Evolutionary conservation across 805 yeast species (phyloP).

Genomic region (Maudiozyma saulgeensis): DNA sequence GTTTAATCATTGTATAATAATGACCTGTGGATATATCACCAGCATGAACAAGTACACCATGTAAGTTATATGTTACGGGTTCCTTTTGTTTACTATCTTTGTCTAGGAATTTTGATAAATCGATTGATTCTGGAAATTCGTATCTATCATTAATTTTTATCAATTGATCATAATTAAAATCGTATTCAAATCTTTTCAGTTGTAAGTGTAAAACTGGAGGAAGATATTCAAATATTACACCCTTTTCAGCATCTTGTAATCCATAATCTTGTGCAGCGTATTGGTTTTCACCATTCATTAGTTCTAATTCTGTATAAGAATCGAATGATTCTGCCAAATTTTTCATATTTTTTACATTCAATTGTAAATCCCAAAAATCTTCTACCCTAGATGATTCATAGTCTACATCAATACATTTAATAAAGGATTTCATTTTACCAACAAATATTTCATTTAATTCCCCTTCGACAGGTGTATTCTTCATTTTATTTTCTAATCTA

Average conservation of each 20-base stretch:
- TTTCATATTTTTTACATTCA: conserved; percentile 78
- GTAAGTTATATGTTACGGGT: conserved; percentile 54
- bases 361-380: conserved; percentile 96
- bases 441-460: conserved; percentile 76
- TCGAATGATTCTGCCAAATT: conserved; percentile 68
- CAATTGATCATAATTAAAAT: conserved; percentile 77
- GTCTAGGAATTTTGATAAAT: conserved; percentile 70
- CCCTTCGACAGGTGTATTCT: conserved; percentile 72
- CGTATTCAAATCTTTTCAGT: conserved; percentile 88
- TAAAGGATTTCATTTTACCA: conserved; percentile 92
- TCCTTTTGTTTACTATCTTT: conserved; percentile 27
- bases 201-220: conserved; percentile 93
- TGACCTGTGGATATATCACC: conserved; percentile 97
- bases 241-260: conserved; percentile 91
- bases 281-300: conserved; percentile 89
- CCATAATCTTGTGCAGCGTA: conserved; percentile 88
- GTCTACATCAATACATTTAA: conserved; percentile 85
- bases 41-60: conserved; percentile 91
- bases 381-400: conserved; percentile 87
- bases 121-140: conserved; percentile 78
- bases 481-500: conserved; percentile 81
- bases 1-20: conserved; percentile 88
- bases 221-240: conserved; percentile 81
- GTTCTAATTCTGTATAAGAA: conserved; percentile 80
- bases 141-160: conserved; percentile 87